Conservation (phyloP, 1,284 basidiomycete species). For the Filobasidium uniguttulatum region DNA sequence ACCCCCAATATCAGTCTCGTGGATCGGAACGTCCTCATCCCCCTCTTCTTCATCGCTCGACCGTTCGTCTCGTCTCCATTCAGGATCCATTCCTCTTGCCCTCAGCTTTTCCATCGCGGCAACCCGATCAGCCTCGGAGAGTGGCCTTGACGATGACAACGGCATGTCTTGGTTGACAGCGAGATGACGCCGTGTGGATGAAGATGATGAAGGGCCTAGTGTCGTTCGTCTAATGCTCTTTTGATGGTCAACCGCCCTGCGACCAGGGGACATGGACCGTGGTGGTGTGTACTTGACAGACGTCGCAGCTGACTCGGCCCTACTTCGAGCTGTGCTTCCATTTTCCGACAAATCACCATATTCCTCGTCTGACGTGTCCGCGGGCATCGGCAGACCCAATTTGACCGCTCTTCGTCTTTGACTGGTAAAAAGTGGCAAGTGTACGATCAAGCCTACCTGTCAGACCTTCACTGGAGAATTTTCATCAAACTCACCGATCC, state of each 20-base stretch:
- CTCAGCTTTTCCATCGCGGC: background rate
- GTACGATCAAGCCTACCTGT: background rate
- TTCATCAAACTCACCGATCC: constrained; percentile 31
- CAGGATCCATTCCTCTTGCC: background rate
- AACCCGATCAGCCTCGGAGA: background rate
- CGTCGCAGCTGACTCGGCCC: background rate
- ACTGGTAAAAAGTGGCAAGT: background rate
- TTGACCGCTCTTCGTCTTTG: background rate
- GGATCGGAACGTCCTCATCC: background rate
- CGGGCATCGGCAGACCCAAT: constrained; percentile 1
- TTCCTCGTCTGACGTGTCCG: background rate
- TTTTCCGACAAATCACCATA: background rate
- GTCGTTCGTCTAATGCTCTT: too few species aligned
- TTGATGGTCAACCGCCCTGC: too few species aligned
- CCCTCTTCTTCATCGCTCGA: constrained; percentile 1
- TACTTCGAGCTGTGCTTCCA: background rate
- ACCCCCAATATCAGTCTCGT: background rate
- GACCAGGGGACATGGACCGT: too few species aligned
- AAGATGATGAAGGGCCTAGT: too few species aligned
- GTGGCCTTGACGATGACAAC: too few species aligned
- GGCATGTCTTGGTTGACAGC: too few species aligned
- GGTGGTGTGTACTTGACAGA: too few species aligned
- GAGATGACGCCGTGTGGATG: too few species aligned
- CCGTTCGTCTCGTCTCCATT: background rate
- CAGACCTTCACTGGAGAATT: background rate